Evolutionary conservation across 2,329 filamentous ascomycete species (phyloP).

Genomic region (Aspergillus japonicus): DNA sequence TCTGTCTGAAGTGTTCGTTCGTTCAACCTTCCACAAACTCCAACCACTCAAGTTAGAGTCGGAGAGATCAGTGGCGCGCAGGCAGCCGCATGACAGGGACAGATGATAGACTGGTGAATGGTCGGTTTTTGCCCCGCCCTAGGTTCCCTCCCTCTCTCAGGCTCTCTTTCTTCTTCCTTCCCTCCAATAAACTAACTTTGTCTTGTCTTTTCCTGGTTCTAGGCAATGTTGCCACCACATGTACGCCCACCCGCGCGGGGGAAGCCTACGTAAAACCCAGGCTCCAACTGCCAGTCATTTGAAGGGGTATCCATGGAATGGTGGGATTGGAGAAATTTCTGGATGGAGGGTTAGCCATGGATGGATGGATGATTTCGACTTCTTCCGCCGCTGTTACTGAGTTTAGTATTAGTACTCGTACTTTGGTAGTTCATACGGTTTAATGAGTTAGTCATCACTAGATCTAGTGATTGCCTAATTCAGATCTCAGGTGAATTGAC

Average conservation of each 20-base stretch:
- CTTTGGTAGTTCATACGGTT: too few relatives aligned
- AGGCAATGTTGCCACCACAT: background rate
- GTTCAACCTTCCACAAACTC: background rate
- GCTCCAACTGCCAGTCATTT: background rate
- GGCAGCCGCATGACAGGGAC: background rate
- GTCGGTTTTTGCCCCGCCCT: background rate
- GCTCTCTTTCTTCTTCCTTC: background rate
- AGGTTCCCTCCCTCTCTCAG: background rate
- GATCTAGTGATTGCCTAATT: too few relatives aligned
- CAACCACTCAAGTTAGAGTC: background rate
- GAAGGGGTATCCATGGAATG: background rate
- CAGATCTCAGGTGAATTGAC: too few relatives aligned
- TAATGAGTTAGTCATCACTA: too few relatives aligned
- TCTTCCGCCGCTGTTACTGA: too few relatives aligned
- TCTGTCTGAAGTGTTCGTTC: background rate
- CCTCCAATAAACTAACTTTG: background rate
- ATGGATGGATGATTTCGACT: background rate
- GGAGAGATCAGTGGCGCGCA: background rate
- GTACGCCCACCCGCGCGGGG: background rate
- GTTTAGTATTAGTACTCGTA: too few relatives aligned
- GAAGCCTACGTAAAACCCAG: background rate
- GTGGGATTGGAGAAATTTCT: background rate
- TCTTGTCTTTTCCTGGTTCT: background rate
- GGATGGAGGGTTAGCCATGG: background rate
- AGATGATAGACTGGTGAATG: background rate